Percentiles rank a stretch among this genome's conserved stretches.
Evolutionary conservation across 208 protist genomes (phyloP).

Genomic region (Acanthamoeba castellanii): DNA sequence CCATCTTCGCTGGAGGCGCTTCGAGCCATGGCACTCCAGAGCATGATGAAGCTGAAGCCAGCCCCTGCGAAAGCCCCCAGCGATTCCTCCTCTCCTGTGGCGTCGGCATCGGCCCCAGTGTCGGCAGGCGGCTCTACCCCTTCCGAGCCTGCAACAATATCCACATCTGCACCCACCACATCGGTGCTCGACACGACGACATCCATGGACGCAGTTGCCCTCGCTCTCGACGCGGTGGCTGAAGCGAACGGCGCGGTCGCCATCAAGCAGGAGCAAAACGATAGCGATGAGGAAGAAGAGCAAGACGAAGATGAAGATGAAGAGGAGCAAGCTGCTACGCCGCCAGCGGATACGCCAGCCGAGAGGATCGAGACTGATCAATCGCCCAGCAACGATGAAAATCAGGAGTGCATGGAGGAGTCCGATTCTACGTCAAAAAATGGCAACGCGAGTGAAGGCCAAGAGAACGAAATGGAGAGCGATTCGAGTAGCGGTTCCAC

Average conservation of each 20-base stretch:
- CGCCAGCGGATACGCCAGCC: too few species aligned
- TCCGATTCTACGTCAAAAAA: too few species aligned
- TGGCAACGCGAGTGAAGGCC: too few species aligned
- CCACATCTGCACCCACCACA: neutral
- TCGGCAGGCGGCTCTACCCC: neutral
- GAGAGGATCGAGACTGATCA: too few species aligned
- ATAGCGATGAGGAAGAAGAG: neutral
- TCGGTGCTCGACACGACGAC: neutral
- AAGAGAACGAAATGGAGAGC: too few species aligned
- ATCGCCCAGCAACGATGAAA: too few species aligned
- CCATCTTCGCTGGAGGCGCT: neutral
- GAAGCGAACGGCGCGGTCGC: neutral
- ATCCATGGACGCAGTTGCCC: neutral
- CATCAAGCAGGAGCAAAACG: neutral
- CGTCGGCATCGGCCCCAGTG: neutral
- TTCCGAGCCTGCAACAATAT: neutral
- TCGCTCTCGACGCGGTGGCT: neutral
- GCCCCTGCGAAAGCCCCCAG: neutral
- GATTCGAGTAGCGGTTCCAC: too few species aligned
- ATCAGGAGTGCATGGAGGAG: too few species aligned
- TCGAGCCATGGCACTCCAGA: conserved; percentile 15
- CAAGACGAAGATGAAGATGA: neutral
- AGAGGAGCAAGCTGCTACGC: neutral
- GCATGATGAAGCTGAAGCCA: conserved; percentile 1
- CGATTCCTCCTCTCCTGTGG: neutral